Conservation (phyloP, 352 stramenopile genomes). For the Globisporangium cylindrosporum region DNA sequence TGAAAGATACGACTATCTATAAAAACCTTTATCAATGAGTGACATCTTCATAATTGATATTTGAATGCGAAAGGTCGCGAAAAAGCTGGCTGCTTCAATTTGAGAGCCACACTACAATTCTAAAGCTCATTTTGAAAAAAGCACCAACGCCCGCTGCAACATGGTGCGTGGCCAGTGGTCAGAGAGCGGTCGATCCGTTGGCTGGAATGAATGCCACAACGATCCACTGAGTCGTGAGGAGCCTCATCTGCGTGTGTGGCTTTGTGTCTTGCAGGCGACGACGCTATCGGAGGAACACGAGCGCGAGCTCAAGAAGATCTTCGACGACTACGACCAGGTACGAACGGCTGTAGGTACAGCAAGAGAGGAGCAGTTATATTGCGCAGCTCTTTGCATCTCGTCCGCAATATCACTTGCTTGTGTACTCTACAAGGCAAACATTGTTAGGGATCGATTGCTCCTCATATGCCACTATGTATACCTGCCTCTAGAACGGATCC, state of each 20-base stretch:
- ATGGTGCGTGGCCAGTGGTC: background rate
- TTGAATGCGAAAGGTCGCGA: background rate
- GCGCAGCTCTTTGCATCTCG: background rate
- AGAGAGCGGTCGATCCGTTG: too few relatives aligned
- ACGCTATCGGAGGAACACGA: slow-evolving; percentile 67
- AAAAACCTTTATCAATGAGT: background rate
- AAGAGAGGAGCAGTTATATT: background rate
- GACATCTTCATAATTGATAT: background rate
- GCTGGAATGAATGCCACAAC: too few relatives aligned
- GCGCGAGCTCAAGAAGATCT: slow-evolving; percentile 69
- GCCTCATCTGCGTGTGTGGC: too few relatives aligned
- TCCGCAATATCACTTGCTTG: background rate
- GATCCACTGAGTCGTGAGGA: too few relatives aligned
- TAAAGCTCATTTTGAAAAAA: background rate
- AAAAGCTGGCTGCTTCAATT: background rate
- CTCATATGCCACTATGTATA: background rate
- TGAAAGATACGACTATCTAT: background rate
- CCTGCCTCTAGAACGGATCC: slow-evolving; percentile 43
- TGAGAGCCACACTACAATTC: background rate
- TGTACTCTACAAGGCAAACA: background rate
- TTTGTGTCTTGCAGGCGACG: slow-evolving; percentile 24
- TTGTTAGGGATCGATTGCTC: background rate
- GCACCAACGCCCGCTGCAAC: background rate
- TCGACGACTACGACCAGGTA: slow-evolving; percentile 75
- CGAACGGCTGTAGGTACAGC: background rate